Percentiles rank a stretch among this genome's conserved stretches.
These are phyloP conservation scores for Boletus vermiculosoides DNA, from an alignment of 768 basidiomycete species.

Conservation along the genomic window DNA sequence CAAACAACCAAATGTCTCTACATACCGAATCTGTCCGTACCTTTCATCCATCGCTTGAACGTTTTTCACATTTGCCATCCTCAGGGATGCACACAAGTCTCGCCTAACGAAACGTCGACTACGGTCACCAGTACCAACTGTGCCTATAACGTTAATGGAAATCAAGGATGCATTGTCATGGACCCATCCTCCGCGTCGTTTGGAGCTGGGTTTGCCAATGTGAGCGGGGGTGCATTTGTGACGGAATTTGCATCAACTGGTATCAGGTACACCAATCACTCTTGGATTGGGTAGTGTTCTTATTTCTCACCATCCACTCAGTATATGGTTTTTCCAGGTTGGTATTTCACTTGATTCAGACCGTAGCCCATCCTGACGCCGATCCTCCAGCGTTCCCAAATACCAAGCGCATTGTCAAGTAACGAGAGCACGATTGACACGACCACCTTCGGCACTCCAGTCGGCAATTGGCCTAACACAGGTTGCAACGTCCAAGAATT, in stretches of 20 bases:
- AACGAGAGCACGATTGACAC: slow-evolving; percentile 55
- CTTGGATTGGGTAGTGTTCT: not conserved
- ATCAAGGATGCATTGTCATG: slow-evolving; percentile 64
- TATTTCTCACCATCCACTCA: not conserved
- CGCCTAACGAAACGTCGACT: slow-evolving; percentile 49
- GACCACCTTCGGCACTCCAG: slow-evolving; percentile 59
- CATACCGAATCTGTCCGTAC: slow-evolving; percentile 57
- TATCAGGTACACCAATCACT: slow-evolving; percentile 50
- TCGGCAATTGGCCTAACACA: slow-evolving; percentile 62
- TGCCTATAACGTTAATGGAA: slow-evolving; percentile 50
- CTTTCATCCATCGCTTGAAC: not conserved
- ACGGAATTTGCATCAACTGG: slow-evolving; percentile 68
- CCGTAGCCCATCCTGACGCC: not conserved
- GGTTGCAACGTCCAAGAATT: slow-evolving; percentile 53
- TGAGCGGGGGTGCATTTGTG: slow-evolving; percentile 72
- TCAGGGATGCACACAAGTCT: slow-evolving; percentile 53
- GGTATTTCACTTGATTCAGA: not conserved
- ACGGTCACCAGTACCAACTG: slow-evolving; percentile 60
- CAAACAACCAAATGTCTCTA: slow-evolving; percentile 68
- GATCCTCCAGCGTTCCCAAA: slow-evolving; percentile 32
- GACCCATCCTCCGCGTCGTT: slow-evolving; percentile 57
- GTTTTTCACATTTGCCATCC: not conserved
- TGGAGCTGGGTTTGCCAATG: slow-evolving; percentile 62
- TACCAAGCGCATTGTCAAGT: slow-evolving; percentile 48
- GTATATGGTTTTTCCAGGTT: slow-evolving; percentile 35